Percentiles rank a stretch among this genome's conserved stretches.
Conservation (phyloP, 805 yeast species). For the Sungouiozyma intestinalis region DNA sequence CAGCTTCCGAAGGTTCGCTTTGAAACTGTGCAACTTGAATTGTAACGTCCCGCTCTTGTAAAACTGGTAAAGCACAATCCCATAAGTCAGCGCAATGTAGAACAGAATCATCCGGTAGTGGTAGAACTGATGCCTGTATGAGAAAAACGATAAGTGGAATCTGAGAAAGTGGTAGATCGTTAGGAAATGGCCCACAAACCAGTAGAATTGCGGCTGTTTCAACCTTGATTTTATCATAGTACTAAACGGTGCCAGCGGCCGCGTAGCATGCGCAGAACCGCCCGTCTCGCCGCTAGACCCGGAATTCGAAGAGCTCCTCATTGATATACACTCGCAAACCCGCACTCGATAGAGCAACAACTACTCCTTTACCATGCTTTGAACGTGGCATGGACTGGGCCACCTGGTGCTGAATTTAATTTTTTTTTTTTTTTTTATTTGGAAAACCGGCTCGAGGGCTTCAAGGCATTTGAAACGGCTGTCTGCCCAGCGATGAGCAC, state of each 20-base stretch:
- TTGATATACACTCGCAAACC: too few species aligned
- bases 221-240: conserved; percentile 16
- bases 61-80: conserved; percentile 52
- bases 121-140: conserved; percentile 23
- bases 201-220: conserved; percentile 52
- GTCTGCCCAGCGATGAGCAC: too few species aligned
- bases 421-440: too few species aligned
- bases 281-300: background rate
- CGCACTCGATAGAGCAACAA: too few species aligned
- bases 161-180: conserved; percentile 34
- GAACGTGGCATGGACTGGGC: too few species aligned
- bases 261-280: background rate
- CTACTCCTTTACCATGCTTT: too few species aligned
- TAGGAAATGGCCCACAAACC: conserved; percentile 55
- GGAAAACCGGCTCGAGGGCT: too few species aligned
- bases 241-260: conserved; percentile 10
- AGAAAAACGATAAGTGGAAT: conserved; percentile 36
- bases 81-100: conserved; percentile 48
- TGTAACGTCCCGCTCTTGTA: conserved; percentile 34
- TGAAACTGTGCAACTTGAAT: conserved; percentile 14
- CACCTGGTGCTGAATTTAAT: too few species aligned
- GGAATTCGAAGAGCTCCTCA: background rate
- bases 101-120: conserved; percentile 37
- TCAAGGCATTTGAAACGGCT: background rate
- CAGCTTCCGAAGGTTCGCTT: conserved; percentile 28